Evolutionary conservation across 1,284 basidiomycete species (phyloP).

Genomic region (Vanrija sp.): DNA sequence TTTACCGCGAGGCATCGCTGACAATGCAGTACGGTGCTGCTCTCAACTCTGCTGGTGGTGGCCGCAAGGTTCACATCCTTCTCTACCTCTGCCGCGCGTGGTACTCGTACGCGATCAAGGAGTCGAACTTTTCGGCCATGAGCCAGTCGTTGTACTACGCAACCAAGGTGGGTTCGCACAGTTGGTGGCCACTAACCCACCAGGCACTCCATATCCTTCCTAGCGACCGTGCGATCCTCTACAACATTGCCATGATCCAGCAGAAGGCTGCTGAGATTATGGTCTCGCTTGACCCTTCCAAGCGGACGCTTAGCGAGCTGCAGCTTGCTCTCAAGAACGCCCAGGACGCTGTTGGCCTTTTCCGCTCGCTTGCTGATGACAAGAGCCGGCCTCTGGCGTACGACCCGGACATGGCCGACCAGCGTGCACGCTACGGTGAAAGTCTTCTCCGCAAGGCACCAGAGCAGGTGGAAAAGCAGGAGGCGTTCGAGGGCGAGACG

Average conservation of each 20-base stretch:
- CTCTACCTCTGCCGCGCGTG: constrained; percentile 82
- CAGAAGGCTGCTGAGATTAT: constrained; percentile 89
- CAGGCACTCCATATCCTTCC: constrained; percentile 78
- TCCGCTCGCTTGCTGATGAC: constrained; percentile 73
- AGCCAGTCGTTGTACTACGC: constrained; percentile 72
- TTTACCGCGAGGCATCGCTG: background rate
- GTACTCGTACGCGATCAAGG: constrained; percentile 86
- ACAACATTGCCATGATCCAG: constrained; percentile 94
- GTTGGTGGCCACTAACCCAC: background rate
- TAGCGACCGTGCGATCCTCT: constrained; percentile 77
- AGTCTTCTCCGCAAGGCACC: constrained; percentile 73
- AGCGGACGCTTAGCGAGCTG: constrained; percentile 74
- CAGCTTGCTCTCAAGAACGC: constrained; percentile 72
- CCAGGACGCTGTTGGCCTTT: constrained; percentile 82
- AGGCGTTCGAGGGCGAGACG: constrained; percentile 67
- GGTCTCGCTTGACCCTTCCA: constrained; percentile 64
- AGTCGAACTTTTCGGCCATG: constrained; percentile 75
- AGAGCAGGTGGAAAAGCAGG: constrained; percentile 69
- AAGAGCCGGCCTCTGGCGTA: constrained; percentile 70
- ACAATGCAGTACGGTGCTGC: constrained; percentile 76
- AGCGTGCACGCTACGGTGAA: constrained; percentile 80
- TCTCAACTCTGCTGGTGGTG: constrained; percentile 60
- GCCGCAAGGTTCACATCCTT: constrained; percentile 66
- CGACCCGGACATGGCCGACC: constrained; percentile 76
- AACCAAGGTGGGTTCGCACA: constrained; percentile 58